These are phyloP conservation scores for Hymenochaete sp. DNA, from an alignment of 1,284 basidiomycete genomes.

Conservation along the genomic window DNA sequence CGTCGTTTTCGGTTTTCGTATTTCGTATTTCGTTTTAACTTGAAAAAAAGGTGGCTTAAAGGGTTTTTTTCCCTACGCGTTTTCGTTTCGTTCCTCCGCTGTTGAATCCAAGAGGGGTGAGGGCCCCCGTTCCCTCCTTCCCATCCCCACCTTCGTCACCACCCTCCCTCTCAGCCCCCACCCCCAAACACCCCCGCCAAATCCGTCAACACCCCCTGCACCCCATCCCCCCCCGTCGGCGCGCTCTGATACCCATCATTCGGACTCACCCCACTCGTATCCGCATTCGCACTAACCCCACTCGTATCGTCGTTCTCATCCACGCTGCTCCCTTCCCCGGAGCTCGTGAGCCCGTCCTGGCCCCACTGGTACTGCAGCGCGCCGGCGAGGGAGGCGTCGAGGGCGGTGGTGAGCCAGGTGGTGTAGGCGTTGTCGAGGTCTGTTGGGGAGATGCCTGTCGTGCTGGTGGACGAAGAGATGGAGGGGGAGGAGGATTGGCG, in stretches of 20 bases:
- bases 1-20: too few relatives aligned
- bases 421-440: conserved; percentile 45
- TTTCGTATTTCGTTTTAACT: too few relatives aligned
- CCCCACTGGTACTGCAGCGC: conserved; percentile 55
- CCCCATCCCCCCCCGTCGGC: conserved; percentile 19
- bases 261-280: conserved; percentile 41
- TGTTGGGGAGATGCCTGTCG: conserved; percentile 38
- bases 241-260: conserved; percentile 53
- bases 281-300: conserved; percentile 25
- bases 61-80: too few relatives aligned
- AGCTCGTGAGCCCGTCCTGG: conserved; percentile 36
- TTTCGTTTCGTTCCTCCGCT: too few relatives aligned
- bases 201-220: conserved; percentile 6
- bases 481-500: too few relatives aligned
- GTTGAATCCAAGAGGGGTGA: too few relatives aligned
- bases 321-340: conserved; percentile 27
- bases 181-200: conserved; percentile 13
- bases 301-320: conserved; percentile 29
- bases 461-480: too few relatives aligned
- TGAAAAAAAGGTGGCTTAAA: too few relatives aligned
- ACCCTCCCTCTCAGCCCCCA: neutral
- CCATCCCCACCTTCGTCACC: too few relatives aligned
- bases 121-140: too few relatives aligned
- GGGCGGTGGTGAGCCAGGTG: conserved; percentile 38
- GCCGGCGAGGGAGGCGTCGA: conserved; percentile 37